Percentiles rank a stretch among this genome's conserved stretches.
phyloP scores from a whole-genome alignment of 805 yeast genomes.

The Candida fluviatilis region DNA sequence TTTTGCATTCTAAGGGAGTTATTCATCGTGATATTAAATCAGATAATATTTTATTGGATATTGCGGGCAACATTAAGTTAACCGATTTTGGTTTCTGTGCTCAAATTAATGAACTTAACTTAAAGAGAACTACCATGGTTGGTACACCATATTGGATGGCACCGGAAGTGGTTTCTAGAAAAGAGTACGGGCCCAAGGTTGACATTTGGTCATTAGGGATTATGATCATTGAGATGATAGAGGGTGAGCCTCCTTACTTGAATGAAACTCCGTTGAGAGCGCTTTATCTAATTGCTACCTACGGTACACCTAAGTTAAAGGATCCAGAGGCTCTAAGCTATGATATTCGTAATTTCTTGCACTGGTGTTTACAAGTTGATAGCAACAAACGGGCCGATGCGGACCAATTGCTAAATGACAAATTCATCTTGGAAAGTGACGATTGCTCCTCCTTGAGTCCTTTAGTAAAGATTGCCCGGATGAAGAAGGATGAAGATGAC shows the following conservation, averaged over 20 bases:
- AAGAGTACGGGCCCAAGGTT: slow-evolving; percentile 94
- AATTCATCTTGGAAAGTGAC: slow-evolving; percentile 61
- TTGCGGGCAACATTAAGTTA: slow-evolving; percentile 84
- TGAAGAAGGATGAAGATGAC: slow-evolving; percentile 48
- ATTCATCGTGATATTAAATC: slow-evolving; percentile 96
- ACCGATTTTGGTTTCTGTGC: slow-evolving; percentile 98
- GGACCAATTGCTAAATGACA: slow-evolving; percentile 61
- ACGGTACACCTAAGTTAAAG: slow-evolving; percentile 92
- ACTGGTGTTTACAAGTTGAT: slow-evolving; percentile 77
- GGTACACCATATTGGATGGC: slow-evolving; percentile 99
- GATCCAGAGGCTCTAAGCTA: slow-evolving; percentile 77
- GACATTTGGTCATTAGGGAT: slow-evolving; percentile 98
- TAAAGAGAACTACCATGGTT: slow-evolving; percentile 95
- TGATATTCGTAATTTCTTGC: slow-evolving; percentile 64
- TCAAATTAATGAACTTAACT: slow-evolving; percentile 52
- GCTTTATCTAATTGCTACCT: slow-evolving; percentile 88
- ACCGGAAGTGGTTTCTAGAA: slow-evolving; percentile 93
- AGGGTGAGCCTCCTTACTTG: slow-evolving; percentile 97
- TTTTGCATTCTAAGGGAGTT: slow-evolving; percentile 86
- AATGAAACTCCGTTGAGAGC: slow-evolving; percentile 96
- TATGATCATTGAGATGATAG: slow-evolving; percentile 98
- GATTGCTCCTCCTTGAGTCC: slow-evolving; percentile 63
- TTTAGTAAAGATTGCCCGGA: slow-evolving; percentile 66
- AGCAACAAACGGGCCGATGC: slow-evolving; percentile 80
- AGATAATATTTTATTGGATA: slow-evolving; percentile 80